phyloP scores from a whole-genome alignment of 106 monocot genomes.

The Cymbidium sinense region DNA sequence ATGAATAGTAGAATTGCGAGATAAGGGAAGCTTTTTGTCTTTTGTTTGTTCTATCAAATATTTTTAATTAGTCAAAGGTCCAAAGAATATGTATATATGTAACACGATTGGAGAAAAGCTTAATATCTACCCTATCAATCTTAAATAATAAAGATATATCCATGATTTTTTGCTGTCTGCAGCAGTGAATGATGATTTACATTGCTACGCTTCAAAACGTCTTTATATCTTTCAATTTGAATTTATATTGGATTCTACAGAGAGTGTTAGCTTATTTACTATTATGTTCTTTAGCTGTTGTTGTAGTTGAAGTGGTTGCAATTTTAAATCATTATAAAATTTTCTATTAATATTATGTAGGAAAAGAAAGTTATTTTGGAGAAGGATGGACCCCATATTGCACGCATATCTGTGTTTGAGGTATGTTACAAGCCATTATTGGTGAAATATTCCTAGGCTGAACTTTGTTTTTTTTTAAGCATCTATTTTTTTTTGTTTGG shows the following conservation, averaged over 20 bases:
- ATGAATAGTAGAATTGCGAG: not conserved
- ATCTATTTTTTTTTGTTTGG: not conserved
- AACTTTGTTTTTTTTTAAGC: not conserved
- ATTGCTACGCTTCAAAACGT: not conserved
- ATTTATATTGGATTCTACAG: not conserved
- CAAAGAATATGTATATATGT: not conserved
- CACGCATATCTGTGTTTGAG: slow-evolving; percentile 87
- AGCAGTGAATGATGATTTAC: not conserved
- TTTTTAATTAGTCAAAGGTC: not conserved
- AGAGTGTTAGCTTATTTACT: not conserved
- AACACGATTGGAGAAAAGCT: not conserved
- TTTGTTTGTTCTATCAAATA: not conserved
- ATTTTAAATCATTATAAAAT: not conserved
- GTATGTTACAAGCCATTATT: not conserved
- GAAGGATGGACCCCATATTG: slow-evolving; percentile 79
- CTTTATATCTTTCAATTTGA: not conserved
- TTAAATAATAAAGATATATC: not conserved
- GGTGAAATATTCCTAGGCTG: not conserved
- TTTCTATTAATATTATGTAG: slow-evolving; percentile 26
- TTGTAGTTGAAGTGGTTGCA: no score
- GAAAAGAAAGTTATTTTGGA: slow-evolving; percentile 85
- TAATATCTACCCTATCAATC: not conserved
- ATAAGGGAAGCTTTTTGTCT: not conserved
- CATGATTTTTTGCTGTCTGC: not conserved
- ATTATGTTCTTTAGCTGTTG: not conserved